Evolutionary conservation across 176 grass and related monocot genomes (phyloP), one percentile per base, ranked within the genome.

Genomic region (Eleusine coracana): DNA sequence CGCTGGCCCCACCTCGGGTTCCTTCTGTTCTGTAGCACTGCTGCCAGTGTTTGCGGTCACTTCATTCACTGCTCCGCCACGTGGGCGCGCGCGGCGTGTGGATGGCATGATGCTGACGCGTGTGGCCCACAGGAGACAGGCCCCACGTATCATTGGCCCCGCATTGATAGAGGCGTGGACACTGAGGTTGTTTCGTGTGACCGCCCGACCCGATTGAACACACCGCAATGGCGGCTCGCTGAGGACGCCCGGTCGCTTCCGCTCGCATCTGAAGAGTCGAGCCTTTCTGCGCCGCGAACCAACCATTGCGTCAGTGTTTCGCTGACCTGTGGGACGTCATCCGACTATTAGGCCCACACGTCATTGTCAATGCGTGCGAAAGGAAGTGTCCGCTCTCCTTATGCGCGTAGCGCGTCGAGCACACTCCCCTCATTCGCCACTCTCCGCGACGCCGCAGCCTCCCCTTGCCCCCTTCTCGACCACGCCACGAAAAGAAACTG

Each of bases 141-240:
- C 0, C 84, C 84, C 60, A 9, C 21, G 0, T 1, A 28, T 59
- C 78, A 89, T 31, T 9, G 37, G 21, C 1, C 8, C 7, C 0
- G 15, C 21, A 38, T 48, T 77, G 41, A 59, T 59, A 21, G 21
- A 10, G 56, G 42, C 7, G 18, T 11, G 3, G 7, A 3, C 31
- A 2, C 31, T 34, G 31, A 8, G 16, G 81, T n/a, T 36, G 50
- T 72, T 36, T 27, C 27, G 54, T 29, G 55, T 55, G 83, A 86
- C 72, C 56, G 73, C 81, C 71, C 55, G 73, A 23, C 71, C 25
- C 62, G 46, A 70, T 82, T 77, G 25, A 85, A 82, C 83, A 60
- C 88, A 25, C 83, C 68, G 74, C 82, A 90, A 82, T 77, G 73
- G 79, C 67, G 45, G 83, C 73, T 90, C 44, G 36, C 75, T 41